Percentiles rank a stretch among this genome's conserved stretches.
Conservation (phyloP, 1,139 yeast species). For the Sugiyamaella sp. region DNA sequence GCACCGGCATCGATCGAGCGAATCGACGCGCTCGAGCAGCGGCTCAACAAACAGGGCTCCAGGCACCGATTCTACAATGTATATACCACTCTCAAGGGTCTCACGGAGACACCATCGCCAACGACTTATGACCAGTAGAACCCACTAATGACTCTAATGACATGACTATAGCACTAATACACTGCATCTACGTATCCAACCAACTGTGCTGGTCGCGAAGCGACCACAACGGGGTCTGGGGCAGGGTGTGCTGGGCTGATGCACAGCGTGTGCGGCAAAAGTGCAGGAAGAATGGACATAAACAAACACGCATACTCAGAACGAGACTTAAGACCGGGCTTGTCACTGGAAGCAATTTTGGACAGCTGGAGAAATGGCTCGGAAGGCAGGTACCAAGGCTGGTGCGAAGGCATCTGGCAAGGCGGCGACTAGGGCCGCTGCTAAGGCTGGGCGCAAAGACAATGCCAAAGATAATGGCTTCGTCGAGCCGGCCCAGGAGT, state of each 20-base stretch:
- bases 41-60: constrained; percentile 5
- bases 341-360: too few relatives aligned
- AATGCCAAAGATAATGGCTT: too few relatives aligned
- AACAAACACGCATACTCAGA: constrained; percentile 1
- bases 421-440: too few relatives aligned
- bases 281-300: neutral
- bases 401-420: too few relatives aligned
- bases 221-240: neutral
- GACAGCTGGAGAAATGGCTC: too few relatives aligned
- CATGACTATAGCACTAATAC: too few relatives aligned
- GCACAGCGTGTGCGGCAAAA: neutral
- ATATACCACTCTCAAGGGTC: constrained; percentile 17
- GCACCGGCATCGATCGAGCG: constrained; percentile 8
- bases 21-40: constrained; percentile 14
- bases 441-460: too few relatives aligned
- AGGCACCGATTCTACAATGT: constrained; percentile 15
- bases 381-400: too few relatives aligned
- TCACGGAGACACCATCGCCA: constrained; percentile 14
- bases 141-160: too few relatives aligned
- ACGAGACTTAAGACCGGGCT: too few relatives aligned
- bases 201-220: neutral
- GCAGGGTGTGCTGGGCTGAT: neutral
- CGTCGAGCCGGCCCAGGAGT: too few relatives aligned
- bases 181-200: too few relatives aligned
- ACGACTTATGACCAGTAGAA: constrained; percentile 12